These are phyloP conservation scores for Knoxia roxburghii DNA, from an alignment of 257 asterid genomes.

Conservation along the genomic window DNA sequence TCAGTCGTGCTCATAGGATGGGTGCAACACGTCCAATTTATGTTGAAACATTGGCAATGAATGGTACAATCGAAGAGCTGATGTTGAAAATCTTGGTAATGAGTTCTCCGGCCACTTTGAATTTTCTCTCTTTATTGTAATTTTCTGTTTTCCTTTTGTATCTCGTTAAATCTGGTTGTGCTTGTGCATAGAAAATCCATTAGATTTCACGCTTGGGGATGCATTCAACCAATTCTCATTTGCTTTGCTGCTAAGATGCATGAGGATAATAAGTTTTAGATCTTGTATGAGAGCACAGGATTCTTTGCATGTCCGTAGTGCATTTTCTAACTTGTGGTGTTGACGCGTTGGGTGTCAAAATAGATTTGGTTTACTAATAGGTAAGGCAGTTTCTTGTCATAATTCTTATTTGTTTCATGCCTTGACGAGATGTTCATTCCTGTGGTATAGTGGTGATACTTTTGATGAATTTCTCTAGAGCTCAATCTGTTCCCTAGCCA, in stretches of 20 bases:
- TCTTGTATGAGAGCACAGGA: neutral
- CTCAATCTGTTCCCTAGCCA: neutral
- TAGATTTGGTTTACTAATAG: neutral
- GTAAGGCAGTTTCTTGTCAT: neutral
- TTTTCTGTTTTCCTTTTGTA: neutral
- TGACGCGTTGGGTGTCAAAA: neutral
- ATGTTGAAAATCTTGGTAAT: slow-evolving; percentile 84
- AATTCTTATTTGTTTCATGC: neutral
- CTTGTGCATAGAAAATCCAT: neutral
- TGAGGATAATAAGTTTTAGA: neutral
- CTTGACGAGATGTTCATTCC: neutral
- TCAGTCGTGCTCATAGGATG: slow-evolving; percentile 99
- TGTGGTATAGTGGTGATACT: neutral
- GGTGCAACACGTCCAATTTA: slow-evolving; percentile 89
- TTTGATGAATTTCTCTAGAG: neutral
- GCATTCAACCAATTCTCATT: neutral
- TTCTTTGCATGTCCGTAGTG: neutral
- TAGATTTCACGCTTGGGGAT: neutral
- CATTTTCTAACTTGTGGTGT: neutral
- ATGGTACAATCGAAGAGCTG: slow-evolving; percentile 92
- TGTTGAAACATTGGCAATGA: slow-evolving; percentile 92
- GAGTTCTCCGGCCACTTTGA: slow-evolving; percentile 2
- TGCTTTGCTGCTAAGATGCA: neutral
- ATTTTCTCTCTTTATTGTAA: neutral
- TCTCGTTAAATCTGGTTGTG: neutral